A percentile compares a stretch with the other conserved stretches of the same genome.
Evolutionary conservation across 208 protist genomes (phyloP).

Genomic region (Crithidia sp.): DNA sequence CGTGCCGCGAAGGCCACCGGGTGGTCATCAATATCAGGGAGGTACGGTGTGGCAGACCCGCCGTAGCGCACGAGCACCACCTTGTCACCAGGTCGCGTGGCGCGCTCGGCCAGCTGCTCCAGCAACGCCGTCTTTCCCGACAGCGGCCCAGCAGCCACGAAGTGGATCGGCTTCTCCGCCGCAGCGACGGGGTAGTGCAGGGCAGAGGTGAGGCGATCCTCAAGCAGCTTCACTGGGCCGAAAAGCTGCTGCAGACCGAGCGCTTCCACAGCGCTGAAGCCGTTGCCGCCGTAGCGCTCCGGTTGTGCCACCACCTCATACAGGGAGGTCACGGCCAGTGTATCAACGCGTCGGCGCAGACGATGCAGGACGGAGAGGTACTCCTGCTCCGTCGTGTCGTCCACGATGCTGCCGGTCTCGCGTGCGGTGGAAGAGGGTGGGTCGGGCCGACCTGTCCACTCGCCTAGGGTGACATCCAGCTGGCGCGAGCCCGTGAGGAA

Average conservation of each 20-base stretch:
- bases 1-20: conserved; percentile 76
- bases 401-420: conserved; percentile 20
- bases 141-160: conserved; percentile 70
- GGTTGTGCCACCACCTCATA: conserved; percentile 58
- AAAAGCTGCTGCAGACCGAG: conserved; percentile 79
- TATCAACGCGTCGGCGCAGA: conserved; percentile 54
- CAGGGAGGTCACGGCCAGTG: conserved; percentile 63
- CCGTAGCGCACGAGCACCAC: conserved; percentile 78
- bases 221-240: conserved; percentile 76
- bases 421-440: conserved; percentile 30
- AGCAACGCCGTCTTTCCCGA: conserved; percentile 82
- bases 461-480: conserved; percentile 64
- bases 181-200: conserved; percentile 63
- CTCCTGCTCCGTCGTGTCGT: conserved; percentile 67
- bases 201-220: conserved; percentile 72
- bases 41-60: conserved; percentile 71
- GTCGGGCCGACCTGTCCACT: conserved; percentile 65
- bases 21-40: conserved; percentile 83
- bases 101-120: conserved; percentile 60
- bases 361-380: conserved; percentile 81
- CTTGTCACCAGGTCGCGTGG: conserved; percentile 45
- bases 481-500: conserved; percentile 66
- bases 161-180: conserved; percentile 72
- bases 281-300: conserved; percentile 55
- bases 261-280: conserved; percentile 67